Evolutionary conservation across 805 yeast species (phyloP).

Genomic region (Maudiozyma serrabonitensis): DNA sequence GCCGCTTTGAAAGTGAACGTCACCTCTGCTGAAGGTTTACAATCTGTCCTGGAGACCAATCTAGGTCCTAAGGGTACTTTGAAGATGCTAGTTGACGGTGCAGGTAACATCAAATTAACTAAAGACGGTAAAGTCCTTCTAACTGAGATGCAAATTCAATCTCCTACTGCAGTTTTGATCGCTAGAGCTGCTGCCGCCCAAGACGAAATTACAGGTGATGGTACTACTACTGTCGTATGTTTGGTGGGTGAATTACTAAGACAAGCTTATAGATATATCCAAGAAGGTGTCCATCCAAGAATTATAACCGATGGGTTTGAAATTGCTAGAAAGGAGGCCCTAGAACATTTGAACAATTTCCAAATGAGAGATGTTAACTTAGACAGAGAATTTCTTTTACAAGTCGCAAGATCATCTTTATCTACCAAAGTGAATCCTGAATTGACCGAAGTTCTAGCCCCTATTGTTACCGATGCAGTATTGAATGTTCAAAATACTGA

Average conservation of each 20-base stretch:
- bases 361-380: constrained; percentile 39
- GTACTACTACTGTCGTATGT: constrained; percentile 91
- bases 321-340: constrained; percentile 65
- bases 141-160: constrained; percentile 93
- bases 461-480: constrained; percentile 95
- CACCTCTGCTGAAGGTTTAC: constrained; percentile 94
- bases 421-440: constrained; percentile 77
- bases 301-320: constrained; percentile 94
- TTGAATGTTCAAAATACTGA: constrained; percentile 54
- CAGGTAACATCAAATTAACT: constrained; percentile 89
- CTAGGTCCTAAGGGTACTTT: constrained; percentile 96
- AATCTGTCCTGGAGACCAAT: constrained; percentile 82
- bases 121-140: constrained; percentile 93
- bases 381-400: constrained; percentile 81
- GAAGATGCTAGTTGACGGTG: constrained; percentile 94
- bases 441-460: constrained; percentile 71
- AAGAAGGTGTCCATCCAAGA: constrained; percentile 95
- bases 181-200: constrained; percentile 98
- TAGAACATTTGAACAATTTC: constrained; percentile 59
- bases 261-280: constrained; percentile 85
- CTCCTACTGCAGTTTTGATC: constrained; percentile 82
- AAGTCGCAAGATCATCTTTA: constrained; percentile 84
- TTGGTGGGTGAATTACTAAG: constrained; percentile 89
- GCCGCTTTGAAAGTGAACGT: constrained; percentile 95
- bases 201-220: constrained; percentile 99